Conservation (phyloP, 2,329 filamentous ascomycete species). For the Fusarium oligoseptatum region DNA sequence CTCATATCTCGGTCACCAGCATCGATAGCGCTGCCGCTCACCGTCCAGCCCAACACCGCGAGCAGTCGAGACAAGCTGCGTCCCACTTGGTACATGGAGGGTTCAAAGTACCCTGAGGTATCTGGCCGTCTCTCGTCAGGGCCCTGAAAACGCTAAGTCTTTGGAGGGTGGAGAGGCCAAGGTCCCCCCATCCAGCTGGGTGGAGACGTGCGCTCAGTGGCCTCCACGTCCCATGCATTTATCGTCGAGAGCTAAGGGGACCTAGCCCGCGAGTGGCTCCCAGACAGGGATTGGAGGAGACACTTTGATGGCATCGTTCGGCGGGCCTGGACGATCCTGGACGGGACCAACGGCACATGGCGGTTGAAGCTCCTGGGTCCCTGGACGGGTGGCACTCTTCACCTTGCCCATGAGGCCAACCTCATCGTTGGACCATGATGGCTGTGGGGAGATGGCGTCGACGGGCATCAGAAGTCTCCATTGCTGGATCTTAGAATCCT, state of each 20-base stretch:
- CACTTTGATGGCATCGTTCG: constrained; percentile 33
- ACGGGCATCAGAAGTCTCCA: constrained; percentile 39
- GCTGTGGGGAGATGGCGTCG: constrained; percentile 47
- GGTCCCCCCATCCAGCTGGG: constrained; percentile 36
- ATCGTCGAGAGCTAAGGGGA: constrained; percentile 35
- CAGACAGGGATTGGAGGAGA: constrained; percentile 32
- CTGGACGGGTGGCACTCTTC: constrained; percentile 24
- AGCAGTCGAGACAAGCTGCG: constrained; percentile 34
- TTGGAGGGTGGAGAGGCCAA: constrained; percentile 37
- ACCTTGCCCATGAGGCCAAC: constrained; percentile 41
- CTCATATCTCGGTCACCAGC: constrained; percentile 30
- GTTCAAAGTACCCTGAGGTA: constrained; percentile 44
- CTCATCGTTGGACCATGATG: constrained; percentile 39
- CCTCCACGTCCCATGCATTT: constrained; percentile 39
- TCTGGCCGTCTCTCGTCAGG: constrained; percentile 28
- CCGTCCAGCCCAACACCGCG: constrained; percentile 31
- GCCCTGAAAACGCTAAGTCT: constrained; percentile 44
- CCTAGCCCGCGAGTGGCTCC: constrained; percentile 25
- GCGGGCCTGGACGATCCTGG: constrained; percentile 35
- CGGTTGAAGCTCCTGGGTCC: constrained; percentile 25
- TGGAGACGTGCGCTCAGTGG: constrained; percentile 41
- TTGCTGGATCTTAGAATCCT: constrained; percentile 44
- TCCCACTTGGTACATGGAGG: constrained; percentile 35
- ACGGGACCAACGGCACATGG: constrained; percentile 44
- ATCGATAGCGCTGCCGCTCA: constrained; percentile 35